Evolutionary conservation across 305 asterid species (phyloP), one percentile per base, ranked within the genome.

Genomic region (Rubia balearica): DNA sequence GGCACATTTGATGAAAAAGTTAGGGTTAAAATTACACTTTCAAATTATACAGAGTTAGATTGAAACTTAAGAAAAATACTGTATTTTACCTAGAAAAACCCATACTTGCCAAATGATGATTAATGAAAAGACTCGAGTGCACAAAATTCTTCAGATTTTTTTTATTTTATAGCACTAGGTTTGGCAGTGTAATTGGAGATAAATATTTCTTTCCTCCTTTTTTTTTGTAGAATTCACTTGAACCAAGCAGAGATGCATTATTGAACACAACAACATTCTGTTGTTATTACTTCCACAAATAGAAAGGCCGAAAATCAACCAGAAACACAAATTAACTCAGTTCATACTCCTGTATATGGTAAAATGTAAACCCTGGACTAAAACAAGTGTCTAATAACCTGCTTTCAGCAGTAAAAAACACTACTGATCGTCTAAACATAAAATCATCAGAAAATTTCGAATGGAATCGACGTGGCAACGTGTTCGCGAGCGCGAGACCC

Each of bases 371-470:
- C 57, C 19, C 22, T 51, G 3, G 57, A 16, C 57, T 16, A 51
- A 36, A 36, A 73, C 22, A 53, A 22, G 66, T 21, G 60, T 41
- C 61, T 9, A 42, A 42, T 71, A 42, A 77, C 67, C 43, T 14
- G 74, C 71, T 19, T 77, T 68, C 70, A 56, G 68, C 71, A 63
- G 57, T 43, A 62, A 36, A 72, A 53, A 74, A 62, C 67, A 57
- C 80, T 76, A 67, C 55, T 51, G 14, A 42, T 33, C 38, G 22
- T 41, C 73, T 72, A 76, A 27, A 55, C 68, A 6, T 72, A 67
- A 51, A 53, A 62, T 36, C 48, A 64, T 9, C 21, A 8, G 71
- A 64, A 2, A 64, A 33, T 30, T 27, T 48, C 8, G 49, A 38
- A 65, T 12, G 62, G 38, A 69, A n/a, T 36, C 65, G n/a, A 19